Base-by-base conservation (phyloP, 768 basidiomycete genomes). In the Pilatotrama ljubarskyi region DNA sequence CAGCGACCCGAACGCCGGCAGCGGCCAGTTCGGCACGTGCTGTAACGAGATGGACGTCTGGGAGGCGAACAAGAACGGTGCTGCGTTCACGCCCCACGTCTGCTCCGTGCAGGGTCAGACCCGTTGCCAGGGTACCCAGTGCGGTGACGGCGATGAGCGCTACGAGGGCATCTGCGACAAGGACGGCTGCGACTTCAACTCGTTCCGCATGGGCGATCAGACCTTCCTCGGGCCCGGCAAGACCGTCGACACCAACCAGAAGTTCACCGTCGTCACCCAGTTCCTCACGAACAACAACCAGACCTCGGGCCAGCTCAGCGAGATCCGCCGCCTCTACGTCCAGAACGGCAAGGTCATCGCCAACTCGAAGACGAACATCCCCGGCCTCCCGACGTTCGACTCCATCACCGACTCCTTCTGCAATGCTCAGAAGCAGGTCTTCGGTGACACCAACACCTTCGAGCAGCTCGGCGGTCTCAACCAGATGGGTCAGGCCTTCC, bases 101-200 rank as follows among this genome's bases (percentile, higher is more conserved):
- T 73, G 71, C 63, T 50, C 55, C 51, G 63, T 83, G 63, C 70
- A 75, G 64, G 80, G 80, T 62, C 69, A 74, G 71, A 81, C 79
- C 40, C 57, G 76, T 73, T 85, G 83, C 78, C 58, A 65, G 26
- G 80, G 80, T 38, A 72, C 67, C 52, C 67, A 73, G 29, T 82
- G 80, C 64, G 66, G 62, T 18, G 57, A 59, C 38, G 64, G 52
- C 52, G 58, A 65, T 62, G 66, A 74, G 68, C 72, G 81, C 53
- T 76, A 78, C 69, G 72, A 66, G 61, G 78, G 77, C 48, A 66
- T 80, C 36, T 84, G 83, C 72, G 83, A 84, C 71, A 75, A 76
- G 63, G 82, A 81, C 63, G 83, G 83, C 37, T 85, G 83, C 71
- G 83, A 84, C 67, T 85, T 83, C 79, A 85, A 84, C 80, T 82